phyloP scores from a whole-genome alignment of 129 eudicot genomes.

The Lonicera japonica region DNA sequence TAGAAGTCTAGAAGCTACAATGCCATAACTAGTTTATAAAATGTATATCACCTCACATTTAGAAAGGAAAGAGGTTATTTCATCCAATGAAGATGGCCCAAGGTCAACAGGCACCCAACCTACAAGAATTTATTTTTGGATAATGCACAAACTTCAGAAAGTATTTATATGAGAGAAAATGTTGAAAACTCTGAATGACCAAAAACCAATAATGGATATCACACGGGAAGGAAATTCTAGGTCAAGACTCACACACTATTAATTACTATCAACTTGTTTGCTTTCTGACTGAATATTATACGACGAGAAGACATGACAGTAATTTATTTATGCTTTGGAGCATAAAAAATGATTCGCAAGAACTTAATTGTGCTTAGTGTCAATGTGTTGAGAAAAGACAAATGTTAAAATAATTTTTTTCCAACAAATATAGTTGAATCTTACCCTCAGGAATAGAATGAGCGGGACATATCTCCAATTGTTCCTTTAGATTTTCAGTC shows the following conservation, averaged over 20 bases:
- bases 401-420: too few species aligned
- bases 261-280: not conserved
- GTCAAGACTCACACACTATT: not conserved
- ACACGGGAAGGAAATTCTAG: not conserved
- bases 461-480: constrained; percentile 37
- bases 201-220: not conserved
- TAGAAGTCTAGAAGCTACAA: not conserved
- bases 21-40: constrained; percentile 4
- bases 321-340: too few species aligned
- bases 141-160: not conserved
- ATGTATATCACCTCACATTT: constrained; percentile 51
- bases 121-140: constrained; percentile 15
- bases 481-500: constrained; percentile 23
- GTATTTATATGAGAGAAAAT: not conserved
- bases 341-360: too few species aligned
- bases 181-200: not conserved
- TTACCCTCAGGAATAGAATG: constrained; percentile 46
- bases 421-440: constrained; percentile 4
- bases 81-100: constrained; percentile 63
- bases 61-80: constrained; percentile 49
- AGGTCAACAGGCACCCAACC: constrained; percentile 78
- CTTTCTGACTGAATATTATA: not conserved
- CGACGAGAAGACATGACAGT: not conserved
- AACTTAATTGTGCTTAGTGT: not conserved
- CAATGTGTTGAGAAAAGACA: not conserved